Base-by-base conservation (phyloP, 352 stramenopile genomes). In the Phytophthora vignae region DNA sequence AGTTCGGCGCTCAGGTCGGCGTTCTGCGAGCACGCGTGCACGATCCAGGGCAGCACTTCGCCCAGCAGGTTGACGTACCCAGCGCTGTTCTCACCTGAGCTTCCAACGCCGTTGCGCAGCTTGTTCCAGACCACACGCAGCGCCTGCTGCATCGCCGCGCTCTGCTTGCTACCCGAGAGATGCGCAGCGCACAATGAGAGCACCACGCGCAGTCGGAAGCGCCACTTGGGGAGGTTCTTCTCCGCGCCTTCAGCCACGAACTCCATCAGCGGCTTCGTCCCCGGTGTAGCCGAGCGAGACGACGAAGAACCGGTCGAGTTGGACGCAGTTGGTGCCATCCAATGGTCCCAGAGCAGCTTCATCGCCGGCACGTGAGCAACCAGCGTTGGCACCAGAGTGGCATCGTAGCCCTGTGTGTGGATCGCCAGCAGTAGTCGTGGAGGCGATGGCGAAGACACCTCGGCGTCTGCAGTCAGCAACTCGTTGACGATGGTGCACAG, bases 111-210 rank as follows among this genome's bases (percentile, higher is more conserved):
- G 64, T 82, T 78, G 19, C 84, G 78, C 25, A 92, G 61, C 42
- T 87, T 88, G 29, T 89, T 89, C 53, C 83, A 83, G 3, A 92
- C 75, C 1, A 87, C 76, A 70, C 87, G 87, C 63, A 89, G 79
- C 2, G 76, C 78, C 36, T 84, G 79, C 40, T 85, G 67, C 65
- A 88, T 82, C 2, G 77, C 73, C 8, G 62, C 58, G 40, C 62
- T 83, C 55, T 92, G 82, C 42, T 69, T 63, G 17, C 38, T 71
- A 0, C 71, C 55, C 9, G 63, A 74, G 36, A 87, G 80, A 64
- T 92, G 69, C 44, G 71, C 54, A 5, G 64, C 70, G 50, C 84
- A 92, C 36, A 92, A 63, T 49, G 72, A 69, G 31, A 90, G 80
- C 40, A 90, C 86, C 3, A 90, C 71, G 14, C 73, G 70, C 53